These are phyloP conservation scores for Colletotrichum cuscutae DNA, from an alignment of 2,329 filamentous ascomycete genomes.

Conservation along the genomic window DNA sequence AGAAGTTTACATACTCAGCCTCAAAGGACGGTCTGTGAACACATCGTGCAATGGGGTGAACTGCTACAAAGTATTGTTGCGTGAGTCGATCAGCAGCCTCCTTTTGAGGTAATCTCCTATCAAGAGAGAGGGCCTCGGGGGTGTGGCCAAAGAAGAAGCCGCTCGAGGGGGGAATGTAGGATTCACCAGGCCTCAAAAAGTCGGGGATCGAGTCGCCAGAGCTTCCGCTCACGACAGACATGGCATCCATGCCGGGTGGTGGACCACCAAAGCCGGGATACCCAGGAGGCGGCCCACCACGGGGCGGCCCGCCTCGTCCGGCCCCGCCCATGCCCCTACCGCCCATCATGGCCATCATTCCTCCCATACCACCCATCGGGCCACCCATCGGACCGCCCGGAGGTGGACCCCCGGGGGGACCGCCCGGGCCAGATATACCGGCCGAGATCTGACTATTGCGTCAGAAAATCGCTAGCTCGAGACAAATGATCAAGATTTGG, in stretches of 20 bases:
- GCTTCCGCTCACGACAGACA: conserved; percentile 39
- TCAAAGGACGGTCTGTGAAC: conserved; percentile 76
- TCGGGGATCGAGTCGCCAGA: conserved; percentile 50
- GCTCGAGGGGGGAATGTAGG: conserved; percentile 75
- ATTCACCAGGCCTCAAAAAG: conserved; percentile 71
- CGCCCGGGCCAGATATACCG: conserved; percentile 42
- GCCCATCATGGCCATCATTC: conserved; percentile 29
- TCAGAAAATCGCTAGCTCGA: neutral
- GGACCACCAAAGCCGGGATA: conserved; percentile 29
- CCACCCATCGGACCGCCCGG: conserved; percentile 29
- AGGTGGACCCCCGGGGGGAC: conserved; percentile 16
- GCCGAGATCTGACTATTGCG: conserved; percentile 45
- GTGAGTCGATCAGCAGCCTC: conserved; percentile 70
- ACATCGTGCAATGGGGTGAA: conserved; percentile 75
- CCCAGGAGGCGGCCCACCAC: conserved; percentile 36
- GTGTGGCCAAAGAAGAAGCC: conserved; percentile 73
- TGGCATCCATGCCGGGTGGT: conserved; percentile 36
- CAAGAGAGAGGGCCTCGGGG: conserved; percentile 58
- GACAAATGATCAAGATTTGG: neutral
- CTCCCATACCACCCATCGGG: conserved; percentile 19
- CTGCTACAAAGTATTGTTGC: conserved; percentile 73
- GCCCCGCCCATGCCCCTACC: conserved; percentile 29
- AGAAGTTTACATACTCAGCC: conserved; percentile 71
- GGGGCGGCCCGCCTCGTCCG: conserved; percentile 33
- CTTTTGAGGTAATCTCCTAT: conserved; percentile 70